Base-by-base conservation (phyloP, 2,329 filamentous ascomycete species). In the Botrytis paeoniae region DNA sequence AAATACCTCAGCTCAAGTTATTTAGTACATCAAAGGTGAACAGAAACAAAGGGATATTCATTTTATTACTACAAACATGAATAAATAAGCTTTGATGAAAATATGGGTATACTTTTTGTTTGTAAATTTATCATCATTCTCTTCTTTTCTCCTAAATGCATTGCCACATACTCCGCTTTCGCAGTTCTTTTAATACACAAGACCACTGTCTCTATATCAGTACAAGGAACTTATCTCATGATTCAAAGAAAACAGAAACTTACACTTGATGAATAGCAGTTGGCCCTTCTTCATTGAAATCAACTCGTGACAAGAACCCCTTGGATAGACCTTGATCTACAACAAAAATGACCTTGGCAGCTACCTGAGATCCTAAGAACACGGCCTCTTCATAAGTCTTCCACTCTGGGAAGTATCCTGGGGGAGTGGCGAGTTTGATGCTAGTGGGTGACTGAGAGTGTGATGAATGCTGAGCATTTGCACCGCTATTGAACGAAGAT, bases 361-460 rank as follows among this genome's bases (percentile, higher is more conserved):
- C 90, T 51, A 93, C 88, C 80, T 93, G 91, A 8, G 91, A 89
- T 2, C 91, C 91, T n/a, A 93, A 81, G 81, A 93, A 93, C 2
- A 85, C 84, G 1, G 89, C 89, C 77, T 93, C 91, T 73, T 93
- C 91, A 75, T 77, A 80, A 29, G 76, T 82, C 81, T 78, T 82
- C 82, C 72, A 93, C 78, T 93, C 91, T 0, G 91, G 89, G 78
- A 93, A 93, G 80, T 93, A 93, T 75, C 92, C 89, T 8, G 91
- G 90, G 29, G 89, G 85, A 79, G 89, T 91, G 35, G 89, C 85
- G 7, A 87, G 82, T 81, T 91, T 92, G 80, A 93, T 90, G 14
- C 86, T 89, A 0, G 88, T 92, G 0, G 91, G 91, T 1, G 89
- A 90, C 78, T 93, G 91, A 4, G 88, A 89, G 77, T 91, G 89